A percentile compares a stretch with the other conserved stretches of the same genome.
Conservation (phyloP, 2,329 filamentous ascomycete genomes). For the Aureobasidium subglaciale region DNA sequence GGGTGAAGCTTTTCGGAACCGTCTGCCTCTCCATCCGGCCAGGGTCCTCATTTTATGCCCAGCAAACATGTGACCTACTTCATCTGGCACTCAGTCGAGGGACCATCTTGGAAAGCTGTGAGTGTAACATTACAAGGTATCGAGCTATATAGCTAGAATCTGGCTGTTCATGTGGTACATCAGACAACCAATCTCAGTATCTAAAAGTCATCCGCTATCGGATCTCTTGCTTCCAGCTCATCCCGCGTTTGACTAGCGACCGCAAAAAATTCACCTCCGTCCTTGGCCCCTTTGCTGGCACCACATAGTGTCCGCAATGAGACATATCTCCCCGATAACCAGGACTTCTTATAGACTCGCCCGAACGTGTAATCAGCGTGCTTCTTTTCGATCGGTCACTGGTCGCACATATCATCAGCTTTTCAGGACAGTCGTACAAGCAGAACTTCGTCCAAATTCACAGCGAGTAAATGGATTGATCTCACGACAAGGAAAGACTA, state of each 20-base stretch:
- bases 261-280: not conserved
- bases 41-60: constrained; percentile 1
- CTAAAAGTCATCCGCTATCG: not conserved
- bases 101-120: not conserved
- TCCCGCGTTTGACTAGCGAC: constrained; percentile 11
- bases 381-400: no score
- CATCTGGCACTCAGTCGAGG: not conserved
- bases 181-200: no score
- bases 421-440: not conserved
- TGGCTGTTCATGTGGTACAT: no score
- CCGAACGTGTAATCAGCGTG: not conserved
- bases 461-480: not conserved
- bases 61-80: no score
- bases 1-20: not conserved
- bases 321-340: not conserved
- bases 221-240: not conserved
- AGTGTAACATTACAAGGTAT: not conserved
- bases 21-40: not conserved
- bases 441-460: not conserved
- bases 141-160: not conserved
- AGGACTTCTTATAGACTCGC: not conserved
- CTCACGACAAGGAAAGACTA: not conserved
- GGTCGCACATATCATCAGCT: not conserved
- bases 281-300: not conserved
- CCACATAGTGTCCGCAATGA: not conserved